Base-by-base conservation (phyloP, 176 grass and related monocot species). In the Secale cereale region DNA sequence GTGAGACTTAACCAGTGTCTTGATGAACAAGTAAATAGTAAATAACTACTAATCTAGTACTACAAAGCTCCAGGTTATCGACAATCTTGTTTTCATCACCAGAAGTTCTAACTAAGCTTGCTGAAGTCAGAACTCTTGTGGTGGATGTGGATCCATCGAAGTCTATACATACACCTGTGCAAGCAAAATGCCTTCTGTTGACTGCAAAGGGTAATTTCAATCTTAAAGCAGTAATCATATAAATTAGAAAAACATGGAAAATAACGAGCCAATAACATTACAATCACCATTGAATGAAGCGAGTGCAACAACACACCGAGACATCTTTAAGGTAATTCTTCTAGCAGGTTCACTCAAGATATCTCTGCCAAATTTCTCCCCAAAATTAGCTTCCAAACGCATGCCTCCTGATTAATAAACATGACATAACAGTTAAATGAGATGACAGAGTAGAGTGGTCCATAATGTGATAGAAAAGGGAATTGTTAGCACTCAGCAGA, bases 101-200 rank as follows among this genome's bases (percentile, higher is more conserved):
- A 67, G 11, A 81, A 48, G 28, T 33, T 66, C 62, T 81, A 66
- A 81, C 40, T 40, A 81, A 67, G 45, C 78, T 67, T 48, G 78
- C 78, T 67, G 78, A 78, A 43, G 77, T 64, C 23, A 79, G 59
- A 64, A 79, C 35, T 22, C 36, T 64, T 79, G 54, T 78, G 31
- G n/a, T 79, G 15, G 8, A 41, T 43, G 67, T 70, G 20, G 67
- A 70, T 70, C 15, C 15, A 41, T 43, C 41, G 59, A 39, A 43
- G 8, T 12, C 15, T 78, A 64, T 45, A 30, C 61, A 45, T 45
- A 65, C n/a, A 29, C 78, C 59, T 20, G 36, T 79, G 78, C 77
- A 79, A 30, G 60, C 37, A 46, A 79, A 79, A 45, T 65, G 27
- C 60, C 78, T 41, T 65, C 8, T 4, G 3, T 7, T 22, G 5